Base-by-base conservation (phyloP, 139 green algal genomes). In the Parachlorella kessleri region DNA sequence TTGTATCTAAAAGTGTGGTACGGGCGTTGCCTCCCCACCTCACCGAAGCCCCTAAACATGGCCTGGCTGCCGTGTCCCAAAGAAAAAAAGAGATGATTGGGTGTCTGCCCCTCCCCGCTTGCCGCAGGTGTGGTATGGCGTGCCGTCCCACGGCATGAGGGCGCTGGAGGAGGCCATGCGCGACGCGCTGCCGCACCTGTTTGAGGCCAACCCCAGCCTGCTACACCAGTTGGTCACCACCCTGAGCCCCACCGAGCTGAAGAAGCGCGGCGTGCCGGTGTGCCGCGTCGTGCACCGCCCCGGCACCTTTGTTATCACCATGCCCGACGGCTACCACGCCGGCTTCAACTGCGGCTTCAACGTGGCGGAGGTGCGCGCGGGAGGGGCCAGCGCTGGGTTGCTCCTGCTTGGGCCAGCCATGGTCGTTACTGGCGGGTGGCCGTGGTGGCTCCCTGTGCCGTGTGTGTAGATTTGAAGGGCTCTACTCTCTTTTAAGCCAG, bases 251-350 rank as follows among this genome's bases (percentile, higher is more conserved):
- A 72, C n/a, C 1, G 84, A 91, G 78, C 69, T 89, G 69, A 72
- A 86, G n/a, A 76, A 83, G 4, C 79, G 92, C 1, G 91, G 91
- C 30, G 88, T 98, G 37, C 95, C 95, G 2, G 95, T 98, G 18
- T 82, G 85, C 87, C 87, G 91, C 55, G 72, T 95, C 55, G 88
- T 94, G 64, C 93, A 97, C 24, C 70, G 94, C 39, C 66, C 90
- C 4, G 93, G 94, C 39, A 90, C 89, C 76, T 99, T 97, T 78
- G 88, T 98, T 6, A 71, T 99, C 55, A 98, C 94, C 40, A 97
- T 98, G 85, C 95, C 95, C 3, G 84, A 92, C 67, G 85, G 90
- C 18, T 97, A 96, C 87, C 94, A 98, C 80, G 84, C 83, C 4
- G 92, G 93, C 66, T 97, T 99, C 84, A 93, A 96, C 86, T 88